phyloP scores from a whole-genome alignment of 2,329 filamentous ascomycete species.

The Akanthomyces muscarius region DNA sequence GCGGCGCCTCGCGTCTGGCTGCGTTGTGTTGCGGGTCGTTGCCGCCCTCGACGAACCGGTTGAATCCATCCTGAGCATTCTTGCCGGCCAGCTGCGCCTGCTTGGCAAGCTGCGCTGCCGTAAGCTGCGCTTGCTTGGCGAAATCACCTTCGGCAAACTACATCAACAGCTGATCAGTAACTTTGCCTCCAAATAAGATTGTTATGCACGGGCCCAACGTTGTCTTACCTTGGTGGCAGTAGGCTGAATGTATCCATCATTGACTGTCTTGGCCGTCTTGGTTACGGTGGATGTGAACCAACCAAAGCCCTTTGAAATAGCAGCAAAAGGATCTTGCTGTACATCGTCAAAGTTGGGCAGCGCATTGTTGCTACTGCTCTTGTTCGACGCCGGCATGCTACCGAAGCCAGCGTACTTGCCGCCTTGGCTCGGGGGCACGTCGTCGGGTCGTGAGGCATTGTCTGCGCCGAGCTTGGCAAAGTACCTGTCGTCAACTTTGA shows the following conservation, averaged over 20 bases:
- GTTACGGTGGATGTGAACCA: slow-evolving; percentile 88
- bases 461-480: slow-evolving; percentile 81
- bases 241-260: slow-evolving; percentile 87
- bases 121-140: slow-evolving; percentile 60
- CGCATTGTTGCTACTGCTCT: slow-evolving; percentile 37
- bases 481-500: slow-evolving; percentile 77
- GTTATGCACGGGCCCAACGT: no score
- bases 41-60: slow-evolving; percentile 83
- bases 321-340: slow-evolving; percentile 84
- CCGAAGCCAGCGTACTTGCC: slow-evolving; percentile 93
- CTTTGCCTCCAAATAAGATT: no score
- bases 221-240: slow-evolving; percentile 73
- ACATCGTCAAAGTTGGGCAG: slow-evolving; percentile 79
- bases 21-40: slow-evolving; percentile 36
- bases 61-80: slow-evolving; percentile 74
- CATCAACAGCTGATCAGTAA: no score
- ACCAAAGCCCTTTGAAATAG: slow-evolving; percentile 86
- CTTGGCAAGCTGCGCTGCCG: slow-evolving; percentile 63
- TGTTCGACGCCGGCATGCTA: slow-evolving; percentile 59
- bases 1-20: slow-evolving; percentile 32
- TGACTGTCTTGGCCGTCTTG: slow-evolving; percentile 87
- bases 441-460: slow-evolving; percentile 71
- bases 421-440: slow-evolving; percentile 80
- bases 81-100: slow-evolving; percentile 66
- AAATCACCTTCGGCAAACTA: slow-evolving; percentile 78